phyloP scores from a whole-genome alignment of 768 basidiomycete genomes.

The Boletus reticulatus region DNA sequence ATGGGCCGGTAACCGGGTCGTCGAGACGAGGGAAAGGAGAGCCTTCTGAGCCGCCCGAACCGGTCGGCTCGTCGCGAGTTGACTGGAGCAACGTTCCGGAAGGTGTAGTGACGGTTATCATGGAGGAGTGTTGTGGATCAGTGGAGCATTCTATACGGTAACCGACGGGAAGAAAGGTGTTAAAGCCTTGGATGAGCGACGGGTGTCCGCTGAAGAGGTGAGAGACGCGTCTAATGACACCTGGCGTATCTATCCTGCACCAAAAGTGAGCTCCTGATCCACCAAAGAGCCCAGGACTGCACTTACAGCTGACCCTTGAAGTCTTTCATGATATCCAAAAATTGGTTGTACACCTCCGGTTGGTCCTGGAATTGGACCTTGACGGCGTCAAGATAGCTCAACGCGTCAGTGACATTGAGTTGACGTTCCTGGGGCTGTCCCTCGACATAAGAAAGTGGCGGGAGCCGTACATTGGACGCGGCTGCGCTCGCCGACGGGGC shows the following conservation, averaged over 20 bases:
- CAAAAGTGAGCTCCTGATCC: background rate
- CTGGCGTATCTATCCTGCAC: slow-evolving; percentile 91
- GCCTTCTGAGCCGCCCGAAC: slow-evolving; percentile 38
- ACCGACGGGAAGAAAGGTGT: slow-evolving; percentile 92
- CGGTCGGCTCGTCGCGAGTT: slow-evolving; percentile 42
- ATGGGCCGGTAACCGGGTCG: slow-evolving; percentile 5
- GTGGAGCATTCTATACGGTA: slow-evolving; percentile 86
- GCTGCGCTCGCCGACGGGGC: background rate
- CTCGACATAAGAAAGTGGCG: slow-evolving; percentile 23
- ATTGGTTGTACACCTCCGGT: slow-evolving; percentile 62
- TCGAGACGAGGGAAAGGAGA: slow-evolving; percentile 29
- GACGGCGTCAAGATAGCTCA: slow-evolving; percentile 63
- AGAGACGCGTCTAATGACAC: slow-evolving; percentile 94
- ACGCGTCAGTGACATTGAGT: slow-evolving; percentile 60
- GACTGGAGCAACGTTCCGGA: slow-evolving; percentile 61
- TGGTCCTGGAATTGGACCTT: slow-evolving; percentile 57
- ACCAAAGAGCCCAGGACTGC: background rate
- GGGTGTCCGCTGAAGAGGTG: slow-evolving; percentile 90
- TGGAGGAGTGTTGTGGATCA: slow-evolving; percentile 59
- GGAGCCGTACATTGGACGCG: slow-evolving; percentile 13
- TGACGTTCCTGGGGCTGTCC: slow-evolving; percentile 38
- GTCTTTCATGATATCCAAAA: slow-evolving; percentile 73
- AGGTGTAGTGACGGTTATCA: slow-evolving; percentile 79
- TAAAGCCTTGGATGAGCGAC: slow-evolving; percentile 93
- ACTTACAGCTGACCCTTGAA: slow-evolving; percentile 64